These are phyloP conservation scores for Esteya vermicola DNA, from an alignment of 2,329 filamentous ascomycete species.

Conservation along the genomic window DNA sequence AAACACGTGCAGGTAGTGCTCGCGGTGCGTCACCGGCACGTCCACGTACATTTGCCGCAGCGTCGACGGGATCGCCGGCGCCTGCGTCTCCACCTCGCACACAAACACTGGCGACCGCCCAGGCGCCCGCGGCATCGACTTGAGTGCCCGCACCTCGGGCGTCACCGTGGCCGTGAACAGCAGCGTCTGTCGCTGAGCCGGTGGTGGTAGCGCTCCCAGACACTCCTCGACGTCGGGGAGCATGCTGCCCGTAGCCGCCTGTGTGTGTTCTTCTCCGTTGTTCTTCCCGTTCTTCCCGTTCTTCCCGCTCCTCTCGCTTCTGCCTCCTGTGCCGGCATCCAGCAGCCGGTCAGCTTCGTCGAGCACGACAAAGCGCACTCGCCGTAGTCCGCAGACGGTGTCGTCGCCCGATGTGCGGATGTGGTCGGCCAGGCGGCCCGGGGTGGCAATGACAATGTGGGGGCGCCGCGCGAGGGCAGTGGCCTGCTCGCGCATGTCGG, in stretches of 20 bases:
- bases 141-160: slow-evolving; percentile 75
- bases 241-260: slow-evolving; percentile 57
- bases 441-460: slow-evolving; percentile 88
- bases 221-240: slow-evolving; percentile 88
- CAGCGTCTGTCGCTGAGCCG: slow-evolving; percentile 72
- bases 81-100: slow-evolving; percentile 70
- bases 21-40: slow-evolving; percentile 80
- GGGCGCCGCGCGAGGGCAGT: slow-evolving; percentile 69
- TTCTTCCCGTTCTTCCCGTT: too few species aligned
- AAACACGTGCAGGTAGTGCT: slow-evolving; percentile 86
- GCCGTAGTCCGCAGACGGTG: slow-evolving; percentile 66
- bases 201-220: slow-evolving; percentile 64
- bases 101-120: slow-evolving; percentile 70
- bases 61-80: slow-evolving; percentile 64
- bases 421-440: slow-evolving; percentile 84
- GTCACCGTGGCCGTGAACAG: slow-evolving; percentile 96
- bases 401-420: slow-evolving; percentile 84
- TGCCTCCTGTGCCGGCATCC: slow-evolving; percentile 44
- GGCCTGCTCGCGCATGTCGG: slow-evolving; percentile 85
- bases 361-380: slow-evolving; percentile 75
- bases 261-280: too few species aligned
- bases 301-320: too few species aligned
- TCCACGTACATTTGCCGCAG: slow-evolving; percentile 77
- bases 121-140: slow-evolving; percentile 55
- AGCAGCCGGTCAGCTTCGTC: slow-evolving; percentile 92